phyloP scores from a whole-genome alignment of 2,329 filamentous ascomycete species.

The Fusarium armeniacum region DNA sequence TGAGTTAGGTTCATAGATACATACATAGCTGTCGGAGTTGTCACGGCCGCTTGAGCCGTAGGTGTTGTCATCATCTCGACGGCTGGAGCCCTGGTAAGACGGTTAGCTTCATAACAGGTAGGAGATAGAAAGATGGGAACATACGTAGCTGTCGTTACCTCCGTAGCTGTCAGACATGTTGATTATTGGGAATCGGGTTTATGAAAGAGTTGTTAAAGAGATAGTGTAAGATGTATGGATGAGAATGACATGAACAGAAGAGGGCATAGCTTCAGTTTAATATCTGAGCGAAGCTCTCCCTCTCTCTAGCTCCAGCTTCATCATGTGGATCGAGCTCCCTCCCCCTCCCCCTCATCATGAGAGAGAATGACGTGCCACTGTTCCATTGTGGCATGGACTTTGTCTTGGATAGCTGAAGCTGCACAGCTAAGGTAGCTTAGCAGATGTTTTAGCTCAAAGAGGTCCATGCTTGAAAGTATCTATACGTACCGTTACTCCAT shows the following conservation, averaged over 20 bases:
- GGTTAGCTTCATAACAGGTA: slow-evolving; percentile 12
- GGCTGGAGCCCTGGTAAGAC: slow-evolving; percentile 27
- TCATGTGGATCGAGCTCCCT: slow-evolving; percentile 38
- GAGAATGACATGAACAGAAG: slow-evolving; percentile 2
- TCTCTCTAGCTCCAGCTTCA: slow-evolving; percentile 24
- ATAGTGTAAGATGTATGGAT: slow-evolving; percentile 15
- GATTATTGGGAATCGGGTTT: slow-evolving; percentile 23
- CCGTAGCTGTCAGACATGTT: slow-evolving; percentile 65
- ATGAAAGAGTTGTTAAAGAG: slow-evolving; percentile 1
- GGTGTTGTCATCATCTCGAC: slow-evolving; percentile 18
- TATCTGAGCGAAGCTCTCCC: slow-evolving; percentile 37
- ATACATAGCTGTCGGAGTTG: slow-evolving; percentile 24
- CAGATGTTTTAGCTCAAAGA: slow-evolving; percentile 23
- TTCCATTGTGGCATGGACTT: slow-evolving; percentile 37
- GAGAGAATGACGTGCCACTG: slow-evolving; percentile 46
- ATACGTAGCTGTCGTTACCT: slow-evolving; percentile 52
- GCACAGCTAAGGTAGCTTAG: slow-evolving; percentile 9
- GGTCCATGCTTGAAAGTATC: slow-evolving; percentile 10
- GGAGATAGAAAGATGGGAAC: slow-evolving; percentile 13
- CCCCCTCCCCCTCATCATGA: slow-evolving; percentile 16
- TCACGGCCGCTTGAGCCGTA: slow-evolving; percentile 6
- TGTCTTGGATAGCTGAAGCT: slow-evolving; percentile 36
- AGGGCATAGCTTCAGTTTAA: slow-evolving; percentile 41
- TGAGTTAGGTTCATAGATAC: background rate
- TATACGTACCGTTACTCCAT: slow-evolving; percentile 13